Conservation (phyloP, 768 basidiomycete species). For the Mycena belliarum region DNA sequence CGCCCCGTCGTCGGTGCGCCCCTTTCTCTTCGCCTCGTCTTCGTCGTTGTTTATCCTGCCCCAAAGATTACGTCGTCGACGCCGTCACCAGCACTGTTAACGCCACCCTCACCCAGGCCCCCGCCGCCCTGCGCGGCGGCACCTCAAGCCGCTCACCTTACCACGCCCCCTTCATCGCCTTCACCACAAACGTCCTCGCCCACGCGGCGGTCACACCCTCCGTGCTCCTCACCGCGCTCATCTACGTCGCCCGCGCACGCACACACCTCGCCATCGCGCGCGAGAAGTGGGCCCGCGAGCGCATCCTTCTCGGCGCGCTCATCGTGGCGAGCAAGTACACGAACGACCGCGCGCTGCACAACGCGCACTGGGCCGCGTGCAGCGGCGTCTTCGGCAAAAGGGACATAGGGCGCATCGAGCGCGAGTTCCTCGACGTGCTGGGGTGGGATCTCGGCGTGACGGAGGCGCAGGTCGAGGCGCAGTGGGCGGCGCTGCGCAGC, state of each 20-base stretch:
- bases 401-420: conserved; percentile 10
- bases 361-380: conserved; percentile 5
- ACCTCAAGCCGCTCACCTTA: background rate
- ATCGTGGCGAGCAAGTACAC: conserved; percentile 8
- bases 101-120: background rate
- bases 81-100: conserved; percentile 1
- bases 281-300: conserved; percentile 10
- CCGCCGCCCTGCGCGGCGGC: background rate
- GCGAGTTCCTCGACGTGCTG: conserved; percentile 13
- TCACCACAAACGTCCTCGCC: conserved; percentile 3
- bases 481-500: conserved; percentile 7
- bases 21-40: too few relatives aligned
- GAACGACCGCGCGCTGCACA: conserved; percentile 2
- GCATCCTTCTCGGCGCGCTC: conserved; percentile 8
- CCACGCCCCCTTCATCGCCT: background rate
- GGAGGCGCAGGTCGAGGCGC: conserved; percentile 2
- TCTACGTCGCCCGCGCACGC: conserved; percentile 4
- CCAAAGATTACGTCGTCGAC: conserved; percentile 6
- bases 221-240: conserved; percentile 3
- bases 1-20: too few relatives aligned
- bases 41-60: too few relatives aligned
- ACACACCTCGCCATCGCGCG: conserved; percentile 4
- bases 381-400: conserved; percentile 3
- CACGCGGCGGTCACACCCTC: conserved; percentile 2
- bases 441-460: conserved; percentile 7